Percentiles rank a stretch among this genome's conserved stretches.
phyloP scores from a whole-genome alignment of 108 stramenopile species.

The Conticribra guillardii region DNA sequence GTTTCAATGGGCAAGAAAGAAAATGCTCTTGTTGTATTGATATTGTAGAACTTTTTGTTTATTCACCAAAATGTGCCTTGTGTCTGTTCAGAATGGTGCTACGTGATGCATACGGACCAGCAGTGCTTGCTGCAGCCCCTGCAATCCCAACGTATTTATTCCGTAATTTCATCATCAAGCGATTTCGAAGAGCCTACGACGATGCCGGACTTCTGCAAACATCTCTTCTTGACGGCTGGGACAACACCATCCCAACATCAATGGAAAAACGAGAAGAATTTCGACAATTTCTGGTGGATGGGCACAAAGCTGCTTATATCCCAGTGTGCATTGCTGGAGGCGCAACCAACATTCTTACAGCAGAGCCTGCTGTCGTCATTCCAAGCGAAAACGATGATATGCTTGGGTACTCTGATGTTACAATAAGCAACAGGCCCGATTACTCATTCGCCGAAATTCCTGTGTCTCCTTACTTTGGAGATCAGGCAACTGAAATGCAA shows the following conservation, averaged over 20 bases:
- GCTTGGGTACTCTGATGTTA: constrained; percentile 42
- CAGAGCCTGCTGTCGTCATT: constrained; percentile 80
- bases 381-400: constrained; percentile 57
- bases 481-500: constrained; percentile 9
- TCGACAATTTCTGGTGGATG: constrained; percentile 81
- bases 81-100: constrained; percentile 50
- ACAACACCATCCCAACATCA: constrained; percentile 60
- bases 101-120: constrained; percentile 71
- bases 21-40: no score
- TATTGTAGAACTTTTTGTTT: constrained; percentile 19
- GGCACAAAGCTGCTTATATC: constrained; percentile 89
- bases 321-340: constrained; percentile 87
- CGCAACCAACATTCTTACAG: constrained; percentile 63
- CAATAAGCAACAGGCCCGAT: constrained; percentile 3
- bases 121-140: constrained; percentile 68
- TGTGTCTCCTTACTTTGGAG: constrained; percentile 21
- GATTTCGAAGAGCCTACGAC: constrained; percentile 66
- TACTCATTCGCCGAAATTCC: neutral
- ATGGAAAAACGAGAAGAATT: constrained; percentile 78
- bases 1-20: no score
- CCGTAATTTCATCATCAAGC: constrained; percentile 53
- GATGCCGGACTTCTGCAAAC: constrained; percentile 87
- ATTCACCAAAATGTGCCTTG: neutral
- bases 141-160: constrained; percentile 67
- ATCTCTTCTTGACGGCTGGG: constrained; percentile 84